phyloP scores from a whole-genome alignment of 2,329 filamentous ascomycete species.

The Sporothrix pseudoabietina region DNA sequence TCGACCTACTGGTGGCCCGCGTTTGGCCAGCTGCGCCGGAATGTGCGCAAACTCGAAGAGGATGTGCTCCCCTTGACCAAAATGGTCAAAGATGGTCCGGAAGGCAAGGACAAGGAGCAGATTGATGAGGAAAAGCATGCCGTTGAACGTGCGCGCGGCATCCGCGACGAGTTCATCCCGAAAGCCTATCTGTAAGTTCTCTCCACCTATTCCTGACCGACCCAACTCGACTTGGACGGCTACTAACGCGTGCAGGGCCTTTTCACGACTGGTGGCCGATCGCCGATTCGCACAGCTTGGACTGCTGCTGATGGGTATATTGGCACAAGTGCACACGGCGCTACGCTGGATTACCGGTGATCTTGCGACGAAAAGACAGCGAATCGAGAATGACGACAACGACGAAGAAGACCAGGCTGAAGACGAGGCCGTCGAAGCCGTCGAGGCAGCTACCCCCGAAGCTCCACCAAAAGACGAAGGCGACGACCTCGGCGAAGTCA shows the following conservation, averaged over 20 bases:
- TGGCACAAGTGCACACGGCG: conserved; percentile 60
- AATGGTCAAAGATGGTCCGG: conserved; percentile 32
- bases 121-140: conserved; percentile 19
- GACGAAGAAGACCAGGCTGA: not conserved
- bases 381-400: not conserved
- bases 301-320: conserved; percentile 64
- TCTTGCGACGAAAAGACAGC: conserved; percentile 24
- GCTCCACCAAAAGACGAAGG: not conserved
- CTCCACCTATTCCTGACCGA: not conserved
- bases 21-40: conserved; percentile 71
- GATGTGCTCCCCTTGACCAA: conserved; percentile 40
- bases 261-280: conserved; percentile 71
- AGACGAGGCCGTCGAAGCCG: not conserved
- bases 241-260: conserved; percentile 50
- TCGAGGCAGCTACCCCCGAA: too few relatives aligned
- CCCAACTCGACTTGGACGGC: not conserved
- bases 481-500: conserved; percentile 34
- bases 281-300: conserved; percentile 73
- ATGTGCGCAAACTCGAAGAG: conserved; percentile 57
- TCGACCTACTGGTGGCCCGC: conserved; percentile 74
- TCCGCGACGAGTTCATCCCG: conserved; percentile 46
- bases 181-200: conserved; percentile 50
- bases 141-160: conserved; percentile 43
- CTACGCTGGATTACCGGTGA: conserved; percentile 45
- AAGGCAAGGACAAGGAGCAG: not conserved